phyloP scores from a whole-genome alignment of 2,329 filamentous ascomycete genomes.

The Calonectria multiphialidica region DNA sequence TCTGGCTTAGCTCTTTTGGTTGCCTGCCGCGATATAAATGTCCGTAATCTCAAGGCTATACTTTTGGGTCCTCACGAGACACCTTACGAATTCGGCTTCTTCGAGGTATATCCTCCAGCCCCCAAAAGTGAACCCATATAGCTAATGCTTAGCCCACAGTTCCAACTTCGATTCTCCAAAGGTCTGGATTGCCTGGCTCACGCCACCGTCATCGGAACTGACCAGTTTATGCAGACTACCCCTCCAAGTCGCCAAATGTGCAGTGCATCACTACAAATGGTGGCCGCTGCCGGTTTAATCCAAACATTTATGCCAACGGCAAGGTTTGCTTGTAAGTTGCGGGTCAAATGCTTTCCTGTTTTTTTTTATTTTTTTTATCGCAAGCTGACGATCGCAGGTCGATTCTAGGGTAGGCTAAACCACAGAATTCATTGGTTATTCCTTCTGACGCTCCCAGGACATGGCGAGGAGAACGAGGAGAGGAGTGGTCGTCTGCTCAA shows the following conservation, averaged over 20 bases:
- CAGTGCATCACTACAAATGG: constrained; percentile 86
- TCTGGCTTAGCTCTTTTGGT: constrained; percentile 79
- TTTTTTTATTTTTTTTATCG: not conserved
- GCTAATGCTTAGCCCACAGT: constrained; percentile 60
- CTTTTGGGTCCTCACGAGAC: constrained; percentile 95
- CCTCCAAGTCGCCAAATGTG: constrained; percentile 72
- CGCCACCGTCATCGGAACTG: not conserved
- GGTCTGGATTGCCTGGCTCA: constrained; percentile 58
- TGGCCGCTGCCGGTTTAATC: constrained; percentile 93
- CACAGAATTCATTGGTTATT: not conserved
- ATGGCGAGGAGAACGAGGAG: constrained; percentile 90
- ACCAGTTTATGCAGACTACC: constrained; percentile 75
- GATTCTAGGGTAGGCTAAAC: constrained; percentile 78
- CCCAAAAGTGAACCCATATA: not conserved
- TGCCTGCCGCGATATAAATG: constrained; percentile 87
- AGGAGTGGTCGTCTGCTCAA: constrained; percentile 97
- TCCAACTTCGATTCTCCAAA: constrained; percentile 80
- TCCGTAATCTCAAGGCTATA: constrained; percentile 87
- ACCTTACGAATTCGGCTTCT: constrained; percentile 97
- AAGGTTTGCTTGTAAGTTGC: constrained; percentile 88
- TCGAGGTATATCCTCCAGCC: constrained; percentile 74
- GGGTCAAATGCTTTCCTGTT: not conserved
- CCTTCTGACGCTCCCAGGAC: constrained; percentile 70
- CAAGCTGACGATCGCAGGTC: constrained; percentile 67
- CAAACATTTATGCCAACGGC: constrained; percentile 92